A percentile compares a stretch with the other conserved stretches of the same genome.
Evolutionary conservation across 2,329 filamentous ascomycete species (phyloP).

Genomic region (Sclerotinia glacialis): DNA sequence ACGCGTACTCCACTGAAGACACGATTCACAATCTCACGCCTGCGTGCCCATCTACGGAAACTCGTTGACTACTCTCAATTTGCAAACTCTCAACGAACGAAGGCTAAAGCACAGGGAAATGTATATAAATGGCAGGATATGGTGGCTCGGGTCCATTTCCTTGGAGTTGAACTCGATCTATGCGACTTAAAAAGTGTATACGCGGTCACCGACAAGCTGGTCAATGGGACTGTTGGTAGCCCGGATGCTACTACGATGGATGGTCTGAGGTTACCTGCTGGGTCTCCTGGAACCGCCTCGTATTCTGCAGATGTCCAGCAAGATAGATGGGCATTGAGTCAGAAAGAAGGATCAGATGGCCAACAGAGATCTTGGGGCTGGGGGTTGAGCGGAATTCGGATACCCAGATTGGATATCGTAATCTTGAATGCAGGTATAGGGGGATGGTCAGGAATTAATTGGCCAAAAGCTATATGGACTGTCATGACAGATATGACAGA

Average conservation of each 20-base stretch:
- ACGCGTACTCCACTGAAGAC: slow-evolving; percentile 76
- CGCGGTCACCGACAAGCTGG: slow-evolving; percentile 34
- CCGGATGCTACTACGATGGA: slow-evolving; percentile 38
- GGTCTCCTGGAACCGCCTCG: slow-evolving; percentile 37
- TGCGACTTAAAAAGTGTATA: slow-evolving; percentile 54
- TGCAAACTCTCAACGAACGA: slow-evolving; percentile 47
- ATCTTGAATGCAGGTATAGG: slow-evolving; percentile 88
- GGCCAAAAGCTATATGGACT: slow-evolving; percentile 53
- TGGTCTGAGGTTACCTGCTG: slow-evolving; percentile 36
- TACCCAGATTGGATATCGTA: slow-evolving; percentile 73
- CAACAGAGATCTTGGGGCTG: slow-evolving; percentile 44
- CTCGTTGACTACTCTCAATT: slow-evolving; percentile 45
- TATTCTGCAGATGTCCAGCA: slow-evolving; percentile 34
- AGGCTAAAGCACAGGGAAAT: slow-evolving; percentile 55
- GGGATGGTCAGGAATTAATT: slow-evolving; percentile 79
- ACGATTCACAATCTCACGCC: slow-evolving; percentile 62
- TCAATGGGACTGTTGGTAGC: slow-evolving; percentile 38
- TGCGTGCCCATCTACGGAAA: slow-evolving; percentile 60
- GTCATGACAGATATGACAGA: slow-evolving; percentile 61
- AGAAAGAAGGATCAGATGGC: slow-evolving; percentile 51
- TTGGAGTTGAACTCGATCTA: slow-evolving; percentile 58
- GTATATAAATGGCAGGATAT: slow-evolving; percentile 48
- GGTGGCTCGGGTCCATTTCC: slow-evolving; percentile 54
- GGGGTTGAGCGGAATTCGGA: slow-evolving; percentile 44
- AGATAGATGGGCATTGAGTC: slow-evolving; percentile 42